phyloP scores from a whole-genome alignment of 495 filamentous ascomycete species.

The Podospora conica region DNA sequence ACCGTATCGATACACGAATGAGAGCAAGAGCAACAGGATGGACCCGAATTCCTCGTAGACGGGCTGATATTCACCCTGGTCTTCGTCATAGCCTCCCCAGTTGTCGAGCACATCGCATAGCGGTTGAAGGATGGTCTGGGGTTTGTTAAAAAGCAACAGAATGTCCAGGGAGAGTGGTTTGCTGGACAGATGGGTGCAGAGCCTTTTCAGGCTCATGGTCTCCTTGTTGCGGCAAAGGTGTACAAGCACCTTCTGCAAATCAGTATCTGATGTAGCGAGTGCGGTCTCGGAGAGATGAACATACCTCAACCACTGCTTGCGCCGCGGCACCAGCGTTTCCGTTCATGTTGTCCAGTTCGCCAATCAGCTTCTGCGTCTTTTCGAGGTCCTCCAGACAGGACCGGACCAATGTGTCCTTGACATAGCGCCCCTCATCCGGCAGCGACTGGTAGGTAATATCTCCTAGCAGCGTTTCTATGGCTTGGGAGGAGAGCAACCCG shows the following conservation, averaged over 20 bases:
- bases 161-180: slow-evolving; percentile 78
- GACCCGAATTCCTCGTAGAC: slow-evolving; percentile 96
- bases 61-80: slow-evolving; percentile 90
- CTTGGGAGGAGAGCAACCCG: slow-evolving; percentile 66
- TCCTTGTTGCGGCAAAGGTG: slow-evolving; percentile 75
- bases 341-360: slow-evolving; percentile 84
- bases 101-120: slow-evolving; percentile 79
- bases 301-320: slow-evolving; percentile 71
- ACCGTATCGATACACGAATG: slow-evolving; percentile 77
- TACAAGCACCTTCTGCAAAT: slow-evolving; percentile 57
- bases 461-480: slow-evolving; percentile 73
- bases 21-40: slow-evolving; percentile 74
- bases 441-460: slow-evolving; percentile 80
- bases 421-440: slow-evolving; percentile 66
- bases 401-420: slow-evolving; percentile 66
- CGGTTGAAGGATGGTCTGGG: slow-evolving; percentile 69
- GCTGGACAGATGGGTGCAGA: slow-evolving; percentile 73
- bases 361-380: slow-evolving; percentile 64
- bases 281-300: not conserved
- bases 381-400: slow-evolving; percentile 68
- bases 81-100: slow-evolving; percentile 83
- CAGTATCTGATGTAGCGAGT: not conserved
- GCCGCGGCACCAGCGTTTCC: slow-evolving; percentile 90
- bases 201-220: slow-evolving; percentile 80
- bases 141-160: slow-evolving; percentile 75